These are phyloP conservation scores for Chlamydomonas incerta DNA, from an alignment of 139 green algal species.

Conservation along the genomic window DNA sequence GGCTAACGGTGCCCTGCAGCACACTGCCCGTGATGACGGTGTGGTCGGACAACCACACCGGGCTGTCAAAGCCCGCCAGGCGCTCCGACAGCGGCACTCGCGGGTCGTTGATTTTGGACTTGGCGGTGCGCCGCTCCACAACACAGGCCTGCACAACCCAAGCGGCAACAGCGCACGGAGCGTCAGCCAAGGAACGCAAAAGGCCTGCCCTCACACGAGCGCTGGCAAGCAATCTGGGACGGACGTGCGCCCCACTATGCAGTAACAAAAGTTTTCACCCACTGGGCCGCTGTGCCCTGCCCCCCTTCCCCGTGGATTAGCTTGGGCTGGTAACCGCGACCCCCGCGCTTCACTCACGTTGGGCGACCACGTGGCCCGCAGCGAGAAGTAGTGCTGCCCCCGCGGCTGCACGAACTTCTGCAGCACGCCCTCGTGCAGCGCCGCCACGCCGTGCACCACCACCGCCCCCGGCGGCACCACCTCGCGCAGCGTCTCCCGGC, in stretches of 20 bases:
- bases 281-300: no score
- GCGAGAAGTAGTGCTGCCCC: conserved; percentile 40
- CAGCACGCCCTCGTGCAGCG: conserved; percentile 56
- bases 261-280: no score
- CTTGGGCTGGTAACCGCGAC: no score
- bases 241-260: no score
- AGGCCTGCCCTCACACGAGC: no score
- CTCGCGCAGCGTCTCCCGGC: conserved; percentile 20
- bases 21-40: conserved; percentile 33
- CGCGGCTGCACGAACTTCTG: conserved; percentile 51
- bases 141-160: conserved; percentile 39
- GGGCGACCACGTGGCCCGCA: conserved; percentile 41
- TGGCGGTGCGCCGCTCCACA: conserved; percentile 42
- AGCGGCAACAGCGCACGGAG: no score
- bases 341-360: conserved; percentile 2
- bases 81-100: conserved; percentile 31
- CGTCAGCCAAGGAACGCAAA: no score
- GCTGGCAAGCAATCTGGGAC: no score
- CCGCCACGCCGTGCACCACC: conserved; percentile 39
- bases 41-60: conserved; percentile 31
- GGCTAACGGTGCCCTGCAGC: conserved; percentile 16
- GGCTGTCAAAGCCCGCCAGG: conserved; percentile 39
- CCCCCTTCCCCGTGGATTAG: not conserved
- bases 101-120: conserved; percentile 28
- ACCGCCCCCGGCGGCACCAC: conserved; percentile 32